Percentiles rank a stretch among this genome's conserved stretches.
Evolutionary conservation across 345 rosid species (phyloP).

Genomic region (Luvunga scandens): DNA sequence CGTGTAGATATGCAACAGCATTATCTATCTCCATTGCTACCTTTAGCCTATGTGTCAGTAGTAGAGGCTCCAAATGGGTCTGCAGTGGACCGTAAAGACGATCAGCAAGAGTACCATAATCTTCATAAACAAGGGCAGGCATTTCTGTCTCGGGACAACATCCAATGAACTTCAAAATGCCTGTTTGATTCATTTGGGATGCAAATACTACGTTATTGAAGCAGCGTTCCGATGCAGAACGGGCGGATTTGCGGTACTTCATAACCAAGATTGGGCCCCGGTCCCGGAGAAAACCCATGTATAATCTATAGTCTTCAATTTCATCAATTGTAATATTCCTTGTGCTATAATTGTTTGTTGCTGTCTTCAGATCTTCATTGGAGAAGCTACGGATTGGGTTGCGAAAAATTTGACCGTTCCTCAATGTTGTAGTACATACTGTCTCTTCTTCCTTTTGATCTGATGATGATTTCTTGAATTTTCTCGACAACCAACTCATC

Average conservation of each 20-base stretch:
- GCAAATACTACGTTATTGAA: constrained; percentile 2
- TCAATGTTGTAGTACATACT: no score
- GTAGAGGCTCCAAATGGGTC: neutral
- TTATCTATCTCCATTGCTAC: constrained; percentile 17
- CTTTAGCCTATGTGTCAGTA: constrained; percentile 16
- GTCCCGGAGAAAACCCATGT: constrained; percentile 4
- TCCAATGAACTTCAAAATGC: neutral
- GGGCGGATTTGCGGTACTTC: neutral
- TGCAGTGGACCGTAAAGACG: neutral
- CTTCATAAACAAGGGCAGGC: constrained; percentile 10
- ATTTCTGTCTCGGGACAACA: neutral
- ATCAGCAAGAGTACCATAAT: neutral
- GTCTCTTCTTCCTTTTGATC: neutral
- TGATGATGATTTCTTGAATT: neutral
- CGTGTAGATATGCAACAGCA: constrained; percentile 17
- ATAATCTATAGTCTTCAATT: neutral
- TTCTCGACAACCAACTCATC: neutral
- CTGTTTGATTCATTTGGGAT: constrained; percentile 2
- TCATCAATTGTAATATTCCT: neutral
- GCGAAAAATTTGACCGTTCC: neutral
- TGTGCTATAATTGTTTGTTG: neutral
- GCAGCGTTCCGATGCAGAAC: neutral
- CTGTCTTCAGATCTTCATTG: constrained; percentile 1
- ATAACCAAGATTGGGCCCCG: neutral
- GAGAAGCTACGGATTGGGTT: constrained; percentile 13